Evolutionary conservation across 1,284 basidiomycete genomes (phyloP), one percentile per base, ranked within the genome.

Genomic region (Trichosporon coremiiforme): DNA sequence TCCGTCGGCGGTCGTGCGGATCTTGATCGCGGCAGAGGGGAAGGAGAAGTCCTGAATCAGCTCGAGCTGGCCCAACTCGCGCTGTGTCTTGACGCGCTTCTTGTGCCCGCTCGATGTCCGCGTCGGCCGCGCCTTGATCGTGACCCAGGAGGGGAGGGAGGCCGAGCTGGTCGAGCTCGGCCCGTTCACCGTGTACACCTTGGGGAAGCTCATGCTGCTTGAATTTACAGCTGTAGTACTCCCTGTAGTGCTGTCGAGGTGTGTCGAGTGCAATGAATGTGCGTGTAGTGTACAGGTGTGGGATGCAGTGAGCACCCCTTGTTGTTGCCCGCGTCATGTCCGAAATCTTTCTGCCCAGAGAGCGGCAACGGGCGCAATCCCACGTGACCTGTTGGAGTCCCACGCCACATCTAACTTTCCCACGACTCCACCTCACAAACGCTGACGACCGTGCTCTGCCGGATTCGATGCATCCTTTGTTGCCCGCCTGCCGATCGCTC

Each of bases 41-140:
- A 99, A 99, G 77, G 95, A 93, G 81, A 99, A 97, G 74, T 96
- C 92, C 80, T 97, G 94, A 63, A 96, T 90, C 74, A 96, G 90
- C 81, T 95, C 92, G 75, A 96, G 88, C 50, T 83, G 80, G 6
- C 83, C 82, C 15, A 84, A 73, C 29, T 78, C 73, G 69, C 81
- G 81, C 70, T 82, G 79, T 4, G 83, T 84, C 71, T 81, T 81
- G 33, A 74, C 73, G 20, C 84, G 79, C 72, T 85, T 85, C 69
- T 79, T 79, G 68, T 80, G 77, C 10, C 74, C 75, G 20, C 68
- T 66, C 20, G 76, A 76, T 15, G 70, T 72, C 17, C 71, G 70
- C 8, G 73, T 77, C n/a, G 81, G 74, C 7, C 75, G 73, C 35
- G 79, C 67, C 79, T 93, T 92, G 64, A 89, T 87, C 8, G 89